Evolutionary conservation across 495 filamentous ascomycete genomes (phyloP), one percentile per base, ranked within the genome.

Genomic region (Haplographium delicatum): DNA sequence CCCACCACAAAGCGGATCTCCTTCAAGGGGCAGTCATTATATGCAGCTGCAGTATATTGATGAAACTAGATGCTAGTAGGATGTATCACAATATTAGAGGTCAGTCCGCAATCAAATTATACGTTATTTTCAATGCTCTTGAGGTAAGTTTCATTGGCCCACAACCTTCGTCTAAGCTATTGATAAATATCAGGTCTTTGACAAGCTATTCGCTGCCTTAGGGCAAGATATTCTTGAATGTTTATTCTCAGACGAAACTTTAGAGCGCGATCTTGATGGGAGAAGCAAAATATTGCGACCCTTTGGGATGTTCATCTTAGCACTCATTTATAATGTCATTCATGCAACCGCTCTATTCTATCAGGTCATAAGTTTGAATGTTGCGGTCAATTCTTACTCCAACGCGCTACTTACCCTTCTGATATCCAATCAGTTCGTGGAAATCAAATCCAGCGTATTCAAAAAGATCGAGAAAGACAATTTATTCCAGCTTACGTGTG

Each of bases 11-110:
- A 61, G 93, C 94, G 15, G 93, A 99, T 65, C 81, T 99, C 8
- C 71, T 99, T 18, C 91, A 91, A 62, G 93, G 93, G 0, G 68
- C 88, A 28, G 75, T 99, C 19, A 87, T 96, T 57, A 76, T 95
- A 41, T 75, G 75, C 43, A 95, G 87, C 56, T 95, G 88, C 65
- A 78, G 81, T 26, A 78, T 90, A 31, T 72, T 99, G 48, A 93
- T 95, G 85, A 82, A 80, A 50, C 86, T 97, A 33, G 93, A 99
- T 68, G 91, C 94, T 9, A 96, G 90, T 63, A 80, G 89, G 28
- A 95, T 99, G 89, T 99, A 99, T 67, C 93, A 99, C 64, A 87
- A 89, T 61, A 96, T 99, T 60, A 83, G 89, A 38, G 93, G 89
- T 6, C 94, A 97, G 68, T 89, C 89, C 4, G 90, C 91, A 6